Base-by-base conservation (phyloP, 2,329 filamentous ascomycete genomes). In the Claviceps cyperi region DNA sequence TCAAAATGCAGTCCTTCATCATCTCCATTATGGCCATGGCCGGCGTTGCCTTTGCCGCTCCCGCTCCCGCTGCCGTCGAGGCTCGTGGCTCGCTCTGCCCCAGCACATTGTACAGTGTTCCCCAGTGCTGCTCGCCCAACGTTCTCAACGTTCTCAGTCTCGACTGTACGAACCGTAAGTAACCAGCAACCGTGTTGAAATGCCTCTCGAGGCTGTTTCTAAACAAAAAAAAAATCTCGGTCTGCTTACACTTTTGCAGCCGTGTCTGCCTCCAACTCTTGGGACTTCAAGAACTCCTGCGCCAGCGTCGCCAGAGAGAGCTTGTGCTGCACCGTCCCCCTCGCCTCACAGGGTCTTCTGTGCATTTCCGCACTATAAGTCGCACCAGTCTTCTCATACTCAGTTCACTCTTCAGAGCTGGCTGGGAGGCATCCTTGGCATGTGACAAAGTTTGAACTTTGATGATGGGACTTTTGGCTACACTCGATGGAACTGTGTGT, bases 101-200 rank as follows among this genome's bases (percentile, higher is more conserved):
- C 19, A 4, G 1, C 1, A 8, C 41, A 1, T 32, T 56, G 28
- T 53, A 56, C 43, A 32, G 32, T 8, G 37, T 39, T 13, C 43
- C 54, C 3, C 51, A 43, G n/a, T 56, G 54, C 50, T 56, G 54
- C 41, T 6, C 24, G 0, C 2, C 39, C n/a, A 35, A 55, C 38
- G 48, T 54, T 4, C 40, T 53, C 8, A 41, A 43, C 6, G 5
- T 53, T n/a, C 46, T 45, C 28, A 17, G 6, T 5, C 22, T 55
- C 17, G 48, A 53, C 37, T 55, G 54, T 49, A 15, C 38, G 9
- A 3, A 1, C 19, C 52, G 54, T 55, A 22, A 49, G 54, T 53
- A 1, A 4, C 28, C 28, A 32, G 28, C 9, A 32, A 1, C 28
- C 28, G 9, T 32, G 28, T 11, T 32, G 2, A 11, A 4, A 32